A percentile compares a stretch with the other conserved stretches of the same genome.
Conservation (phyloP, 83 land plant species). For the Picea mariana region DNA sequence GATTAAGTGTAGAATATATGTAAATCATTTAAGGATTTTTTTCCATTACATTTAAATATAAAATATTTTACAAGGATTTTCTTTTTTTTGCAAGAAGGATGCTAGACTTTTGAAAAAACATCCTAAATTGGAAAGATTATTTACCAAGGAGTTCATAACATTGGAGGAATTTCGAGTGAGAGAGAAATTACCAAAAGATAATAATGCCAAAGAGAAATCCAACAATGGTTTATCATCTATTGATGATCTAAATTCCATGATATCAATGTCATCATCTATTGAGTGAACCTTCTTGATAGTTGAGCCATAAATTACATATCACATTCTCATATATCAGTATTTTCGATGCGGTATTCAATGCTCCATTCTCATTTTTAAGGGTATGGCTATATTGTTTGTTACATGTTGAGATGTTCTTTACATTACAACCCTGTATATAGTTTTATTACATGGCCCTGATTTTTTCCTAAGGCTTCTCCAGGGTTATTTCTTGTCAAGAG, state of each 20-base stretch:
- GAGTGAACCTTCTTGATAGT: not conserved
- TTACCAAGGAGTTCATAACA: slow-evolving; percentile 67
- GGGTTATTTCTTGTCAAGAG: slow-evolving; percentile 10
- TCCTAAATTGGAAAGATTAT: slow-evolving; percentile 82
- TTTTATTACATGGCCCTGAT: slow-evolving; percentile 7
- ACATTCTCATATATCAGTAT: not conserved
- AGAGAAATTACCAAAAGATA: slow-evolving; percentile 28
- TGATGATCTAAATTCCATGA: not conserved
- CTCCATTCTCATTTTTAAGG: slow-evolving; percentile 9
- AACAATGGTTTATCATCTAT: not conserved
- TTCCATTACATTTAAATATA: not conserved
- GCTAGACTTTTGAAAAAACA: slow-evolving; percentile 56
- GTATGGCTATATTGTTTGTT: not conserved
- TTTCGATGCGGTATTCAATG: not conserved
- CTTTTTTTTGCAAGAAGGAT: slow-evolving; percentile 60
- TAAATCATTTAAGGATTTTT: not conserved
- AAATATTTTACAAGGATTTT: slow-evolving; percentile 67
- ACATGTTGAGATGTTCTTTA: not conserved
- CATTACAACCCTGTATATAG: not conserved
- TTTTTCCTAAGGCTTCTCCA: slow-evolving; percentile 11
- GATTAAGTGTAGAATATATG: not conserved
- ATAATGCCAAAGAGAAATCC: not conserved
- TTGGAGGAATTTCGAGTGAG: slow-evolving; percentile 53
- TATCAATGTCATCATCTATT: not conserved
- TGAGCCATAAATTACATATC: not conserved